Evolutionary conservation across 345 rosid species (phyloP).

Genomic region (Brassica nigra): DNA sequence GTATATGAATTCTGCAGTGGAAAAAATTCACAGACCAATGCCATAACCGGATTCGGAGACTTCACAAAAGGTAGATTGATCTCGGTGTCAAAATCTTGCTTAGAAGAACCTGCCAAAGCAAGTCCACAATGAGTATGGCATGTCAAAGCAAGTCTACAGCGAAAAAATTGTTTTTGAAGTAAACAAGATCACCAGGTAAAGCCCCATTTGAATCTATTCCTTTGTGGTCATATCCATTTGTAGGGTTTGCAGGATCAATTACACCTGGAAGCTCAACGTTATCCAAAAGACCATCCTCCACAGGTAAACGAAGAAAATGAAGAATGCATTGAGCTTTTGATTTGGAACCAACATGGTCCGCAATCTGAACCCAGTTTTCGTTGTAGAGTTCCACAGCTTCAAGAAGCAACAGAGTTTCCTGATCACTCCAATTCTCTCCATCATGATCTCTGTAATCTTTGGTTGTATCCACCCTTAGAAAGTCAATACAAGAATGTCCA

Average conservation of each 20-base stretch:
- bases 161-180: slow-evolving; percentile 13
- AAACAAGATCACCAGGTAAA: slow-evolving; percentile 48
- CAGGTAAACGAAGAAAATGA: slow-evolving; percentile 86
- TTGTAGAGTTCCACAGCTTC: slow-evolving; percentile 87
- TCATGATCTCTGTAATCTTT: slow-evolving; percentile 70
- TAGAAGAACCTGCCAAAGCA: slow-evolving; percentile 47
- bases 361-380: slow-evolving; percentile 90
- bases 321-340: slow-evolving; percentile 96
- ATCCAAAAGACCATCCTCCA: slow-evolving; percentile 85
- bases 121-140: slow-evolving; percentile 19
- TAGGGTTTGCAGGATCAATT: slow-evolving; percentile 42
- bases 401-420: slow-evolving; percentile 86
- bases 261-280: slow-evolving; percentile 73
- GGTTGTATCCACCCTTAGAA: slow-evolving; percentile 65
- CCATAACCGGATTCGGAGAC: slow-evolving; percentile 91
- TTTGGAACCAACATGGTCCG: slow-evolving; percentile 91
- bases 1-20: slow-evolving; percentile 10
- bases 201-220: slow-evolving; percentile 61
- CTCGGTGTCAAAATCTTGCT: slow-evolving; percentile 62
- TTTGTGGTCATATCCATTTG: slow-evolving; percentile 57
- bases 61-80: slow-evolving; percentile 79
- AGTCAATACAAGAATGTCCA: slow-evolving; percentile 92
- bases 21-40: slow-evolving; percentile 63
- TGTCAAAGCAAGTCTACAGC: neutral
- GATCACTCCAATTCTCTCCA: slow-evolving; percentile 90